Conservation (phyloP, 2,329 filamentous ascomycete genomes). For the Knufia fluminis region DNA sequence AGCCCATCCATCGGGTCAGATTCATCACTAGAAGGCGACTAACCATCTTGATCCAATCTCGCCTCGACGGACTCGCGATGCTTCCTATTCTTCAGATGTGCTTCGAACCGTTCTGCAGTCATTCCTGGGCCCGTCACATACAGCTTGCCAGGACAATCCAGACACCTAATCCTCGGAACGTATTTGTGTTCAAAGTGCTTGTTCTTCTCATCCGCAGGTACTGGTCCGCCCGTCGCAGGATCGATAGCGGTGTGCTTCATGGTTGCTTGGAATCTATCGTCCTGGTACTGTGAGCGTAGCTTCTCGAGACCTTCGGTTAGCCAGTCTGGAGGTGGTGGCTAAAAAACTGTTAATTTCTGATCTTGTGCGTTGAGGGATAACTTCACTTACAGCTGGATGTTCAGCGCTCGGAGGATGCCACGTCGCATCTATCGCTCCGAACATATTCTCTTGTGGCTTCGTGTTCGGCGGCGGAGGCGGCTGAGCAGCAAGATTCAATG, state of each 20-base stretch:
- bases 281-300: slow-evolving; percentile 61
- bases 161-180: slow-evolving; percentile 79
- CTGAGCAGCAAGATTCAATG: slow-evolving; percentile 35
- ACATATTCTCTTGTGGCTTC: slow-evolving; percentile 27
- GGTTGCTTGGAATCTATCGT: slow-evolving; percentile 74
- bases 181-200: slow-evolving; percentile 66
- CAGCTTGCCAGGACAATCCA: slow-evolving; percentile 85
- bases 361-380: too few species aligned
- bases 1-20: too few species aligned
- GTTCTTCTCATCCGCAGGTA: slow-evolving; percentile 45
- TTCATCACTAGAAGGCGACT: neutral
- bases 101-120: slow-evolving; percentile 83
- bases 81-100: slow-evolving; percentile 75
- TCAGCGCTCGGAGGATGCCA: slow-evolving; percentile 34
- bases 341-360: slow-evolving; percentile 12
- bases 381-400: slow-evolving; percentile 38
- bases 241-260: slow-evolving; percentile 88
- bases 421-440: slow-evolving; percentile 37
- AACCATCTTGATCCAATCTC: slow-evolving; percentile 30
- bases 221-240: slow-evolving; percentile 56
- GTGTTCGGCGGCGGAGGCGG: slow-evolving; percentile 34
- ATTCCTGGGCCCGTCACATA: slow-evolving; percentile 83
- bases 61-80: slow-evolving; percentile 65
- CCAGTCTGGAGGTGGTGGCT: slow-evolving; percentile 86
- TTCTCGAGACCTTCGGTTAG: slow-evolving; percentile 63